phyloP scores from a whole-genome alignment of 176 grass and related monocot genomes.

The sorghum (Sorghum bicolor) region Sorghum_bicolor_NCBIv3 NC_012875.2:55694501-55695000 shows the following conservation, averaged over 20 bases:
- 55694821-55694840: conserved; percentile 63
- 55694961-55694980: conserved; percentile 30
- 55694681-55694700: conserved; percentile 14
- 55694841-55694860: conserved; percentile 99
- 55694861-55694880: conserved; percentile 99
- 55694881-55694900: conserved; percentile 96
- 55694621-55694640: conserved; percentile 85
- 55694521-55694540: conserved; percentile 84
- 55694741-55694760: neutral
- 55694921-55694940: conserved; percentile 52
- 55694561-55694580: conserved; percentile 96
- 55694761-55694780: conserved; percentile 6
- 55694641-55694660: conserved; percentile 89
- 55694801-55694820: conserved; percentile 22
- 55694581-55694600: conserved; percentile 88
- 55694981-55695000: conserved; percentile 17
- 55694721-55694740: conserved; percentile 13
- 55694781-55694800: conserved; percentile 25
- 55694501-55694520: conserved; percentile 99
- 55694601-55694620: conserved; percentile 98
- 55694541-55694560: conserved; percentile 95
- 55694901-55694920: conserved; percentile 90
- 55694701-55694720: conserved; percentile 38
- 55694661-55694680: conserved; percentile 82
- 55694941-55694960: conserved; percentile 25